Evolutionary conservation across 2,329 filamentous ascomycete genomes (phyloP), one percentile per base, ranked within the genome.

Genomic region (Pleomassaria siparia): DNA sequence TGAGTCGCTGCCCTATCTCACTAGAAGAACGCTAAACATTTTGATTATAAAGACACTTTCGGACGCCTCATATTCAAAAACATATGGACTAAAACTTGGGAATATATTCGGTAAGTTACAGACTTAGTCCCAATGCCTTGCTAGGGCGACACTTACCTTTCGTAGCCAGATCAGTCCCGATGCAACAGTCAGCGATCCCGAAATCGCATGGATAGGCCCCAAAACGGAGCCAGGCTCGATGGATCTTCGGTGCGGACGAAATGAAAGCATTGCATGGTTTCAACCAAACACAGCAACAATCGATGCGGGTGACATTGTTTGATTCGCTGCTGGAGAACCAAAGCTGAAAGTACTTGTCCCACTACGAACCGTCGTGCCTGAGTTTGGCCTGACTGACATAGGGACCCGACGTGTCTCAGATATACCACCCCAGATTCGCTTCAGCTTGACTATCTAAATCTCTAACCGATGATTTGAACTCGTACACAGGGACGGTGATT

Each of bases 91-190:
- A 30, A 53, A 32, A 43, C 53, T 13, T 58, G 52, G 53, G 53
- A 55, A 49, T 55, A 58, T 40, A 46, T 58, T 21, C 50, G 54
- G 51, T 51, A 47, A 11, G 40, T 25, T n/a, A n/a, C n/a, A n/a
- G n/a, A n/a, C n/a, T n/a, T n/a, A 16, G 6, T 18, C 15, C 24
- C 4, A 9, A 20, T 26, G 25, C 25, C 16, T 13, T 26, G 13
- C 5, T 33, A 16, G 15, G 6, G 21, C 40, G 8, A 5, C n/a
- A 26, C 7, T 22, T 28, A 28, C 4, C 16, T 5, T 32, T 21
- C 18, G 15, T 12, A 47, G 51, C 20, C 36, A 52, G 42, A 51
- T 54, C 16, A 50, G 39, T 28, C 46, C 40, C 21, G 11, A 20
- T 22, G 40, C 48, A n/a, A 45, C 35, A 33, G 43, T 47, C 36